Base-by-base conservation (phyloP, 345 rosid genomes). In the Ailanthus altissimus region DNA sequence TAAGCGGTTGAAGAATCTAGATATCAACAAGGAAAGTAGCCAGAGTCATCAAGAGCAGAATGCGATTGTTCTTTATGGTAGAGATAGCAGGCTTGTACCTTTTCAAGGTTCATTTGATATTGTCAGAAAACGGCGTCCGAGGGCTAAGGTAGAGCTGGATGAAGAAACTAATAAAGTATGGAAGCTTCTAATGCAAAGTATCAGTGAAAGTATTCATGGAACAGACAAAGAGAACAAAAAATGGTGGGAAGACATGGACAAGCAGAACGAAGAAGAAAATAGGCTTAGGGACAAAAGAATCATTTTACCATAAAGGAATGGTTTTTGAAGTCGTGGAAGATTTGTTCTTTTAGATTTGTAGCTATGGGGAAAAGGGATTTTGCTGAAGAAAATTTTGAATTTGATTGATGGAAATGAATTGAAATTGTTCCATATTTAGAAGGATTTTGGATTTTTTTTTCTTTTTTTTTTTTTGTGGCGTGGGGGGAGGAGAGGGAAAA, bases 191-290 rank as follows among this genome's bases (percentile, higher is more conserved):
- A 38, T 96, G 84, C 87, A 86, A 67, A 85, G 90, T 67, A 92
- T 90, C 64, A 92, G 81, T 74, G 90, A 91, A 69, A 97, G 93
- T 51, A 81, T 92, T 77, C 87, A 91, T 83, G 97, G 92, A 81
- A 88, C 94, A 36, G 86, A 90, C 26, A 86, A 90, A 79, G 88
- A 89, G 75, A 91, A 85, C 72, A 81, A 77, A 14, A 84, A 85
- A 78, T 88, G 90, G 92, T 96, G 98, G 98, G 90, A 90, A 63
- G 90, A 96, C n/a, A n/a, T n/a, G n/a, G n/a, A n/a, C n/a, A n/a
- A n/a, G n/a, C n/a, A n/a, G n/a, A n/a, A n/a, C n/a, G n/a, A n/a
- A n/a, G n/a, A n/a, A n/a, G n/a, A n/a, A n/a, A n/a, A n/a, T n/a
- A n/a, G n/a, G n/a, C n/a, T n/a, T n/a, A n/a, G n/a, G n/a, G n/a